Conservation (phyloP, 1,284 basidiomycete species). For the Ustilago lituana region DNA sequence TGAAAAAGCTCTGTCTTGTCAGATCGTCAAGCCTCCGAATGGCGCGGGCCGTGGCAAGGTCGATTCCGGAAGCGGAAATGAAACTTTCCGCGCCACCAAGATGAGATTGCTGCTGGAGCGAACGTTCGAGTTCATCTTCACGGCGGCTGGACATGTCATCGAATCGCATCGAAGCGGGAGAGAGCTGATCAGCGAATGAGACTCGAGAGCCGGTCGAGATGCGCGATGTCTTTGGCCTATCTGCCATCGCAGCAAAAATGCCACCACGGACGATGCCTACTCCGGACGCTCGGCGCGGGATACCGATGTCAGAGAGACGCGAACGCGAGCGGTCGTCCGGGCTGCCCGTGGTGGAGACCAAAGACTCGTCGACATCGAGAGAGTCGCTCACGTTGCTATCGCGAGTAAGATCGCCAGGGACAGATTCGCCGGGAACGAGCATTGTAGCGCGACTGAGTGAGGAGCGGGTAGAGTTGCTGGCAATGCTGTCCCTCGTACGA, state of each 20-base stretch:
- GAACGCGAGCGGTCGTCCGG: conserved; percentile 19
- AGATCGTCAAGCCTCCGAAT: conserved; percentile 43
- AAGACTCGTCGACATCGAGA: conserved; percentile 29
- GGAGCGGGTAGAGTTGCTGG: conserved; percentile 19
- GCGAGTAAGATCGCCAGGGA: conserved; percentile 49
- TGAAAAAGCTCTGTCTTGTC: conserved; percentile 42
- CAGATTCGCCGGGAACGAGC: conserved; percentile 41
- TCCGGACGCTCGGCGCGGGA: conserved; percentile 33
- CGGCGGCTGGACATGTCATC: conserved; percentile 36
- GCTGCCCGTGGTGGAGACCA: background rate
- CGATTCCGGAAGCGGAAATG: conserved; percentile 31
- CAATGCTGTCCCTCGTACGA: conserved; percentile 20
- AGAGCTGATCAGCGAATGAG: conserved; percentile 31
- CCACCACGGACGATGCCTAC: conserved; percentile 31
- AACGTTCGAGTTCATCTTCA: conserved; percentile 39
- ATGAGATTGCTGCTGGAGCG: conserved; percentile 8
- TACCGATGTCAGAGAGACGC: conserved; percentile 35
- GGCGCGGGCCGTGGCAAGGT: conserved; percentile 19
- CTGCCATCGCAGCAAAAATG: conserved; percentile 46
- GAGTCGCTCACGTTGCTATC: conserved; percentile 40
- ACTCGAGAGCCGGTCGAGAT: conserved; percentile 39
- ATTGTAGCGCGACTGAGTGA: conserved; percentile 30
- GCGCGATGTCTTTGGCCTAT: conserved; percentile 19
- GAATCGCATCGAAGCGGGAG: conserved; percentile 24
- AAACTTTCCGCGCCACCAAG: conserved; percentile 19